phyloP scores from a whole-genome alignment of 2,329 filamentous ascomycete genomes.

The Fusarium hostae region DNA sequence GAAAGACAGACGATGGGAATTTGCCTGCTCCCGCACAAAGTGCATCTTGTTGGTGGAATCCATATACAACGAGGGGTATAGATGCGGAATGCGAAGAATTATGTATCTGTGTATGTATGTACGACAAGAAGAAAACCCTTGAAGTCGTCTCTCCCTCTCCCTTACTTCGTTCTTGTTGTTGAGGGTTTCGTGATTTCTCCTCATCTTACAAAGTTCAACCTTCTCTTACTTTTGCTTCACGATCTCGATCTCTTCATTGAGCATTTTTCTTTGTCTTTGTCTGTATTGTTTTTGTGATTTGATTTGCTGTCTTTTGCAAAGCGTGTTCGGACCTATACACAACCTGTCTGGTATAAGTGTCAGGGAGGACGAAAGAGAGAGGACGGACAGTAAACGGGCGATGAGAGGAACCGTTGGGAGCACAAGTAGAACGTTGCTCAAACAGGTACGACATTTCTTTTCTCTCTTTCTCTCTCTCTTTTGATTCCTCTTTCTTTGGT shows the following conservation, averaged over 20 bases:
- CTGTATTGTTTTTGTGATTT: constrained; percentile 2
- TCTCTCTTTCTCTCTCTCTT: not conserved
- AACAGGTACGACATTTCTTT: constrained; percentile 25
- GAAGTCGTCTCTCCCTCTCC: constrained; percentile 9
- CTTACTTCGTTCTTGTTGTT: constrained; percentile 8
- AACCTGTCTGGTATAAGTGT: not conserved
- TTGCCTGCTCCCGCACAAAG: constrained; percentile 15
- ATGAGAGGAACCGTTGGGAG: constrained; percentile 25
- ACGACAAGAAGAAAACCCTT: constrained; percentile 3
- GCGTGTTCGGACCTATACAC: constrained; percentile 9
- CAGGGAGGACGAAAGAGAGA: not conserved
- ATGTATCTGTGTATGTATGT: not conserved
- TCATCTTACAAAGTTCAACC: constrained; percentile 2
- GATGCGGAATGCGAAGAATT: constrained; percentile 14
- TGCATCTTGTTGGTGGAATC: constrained; percentile 13
- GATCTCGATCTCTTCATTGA: not conserved
- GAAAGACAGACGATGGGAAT: not conserved
- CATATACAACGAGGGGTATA: constrained; percentile 20
- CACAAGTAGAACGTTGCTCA: constrained; percentile 27
- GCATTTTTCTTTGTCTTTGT: constrained; percentile 16
- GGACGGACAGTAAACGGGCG: not conserved
- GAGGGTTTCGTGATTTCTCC: constrained; percentile 2
- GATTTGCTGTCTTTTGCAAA: constrained; percentile 8
- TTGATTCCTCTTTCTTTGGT: not conserved
- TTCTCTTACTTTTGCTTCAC: constrained; percentile 1